Base-by-base conservation (phyloP, 2,329 filamentous ascomycete genomes). In the Penicillium thymicola region DNA sequence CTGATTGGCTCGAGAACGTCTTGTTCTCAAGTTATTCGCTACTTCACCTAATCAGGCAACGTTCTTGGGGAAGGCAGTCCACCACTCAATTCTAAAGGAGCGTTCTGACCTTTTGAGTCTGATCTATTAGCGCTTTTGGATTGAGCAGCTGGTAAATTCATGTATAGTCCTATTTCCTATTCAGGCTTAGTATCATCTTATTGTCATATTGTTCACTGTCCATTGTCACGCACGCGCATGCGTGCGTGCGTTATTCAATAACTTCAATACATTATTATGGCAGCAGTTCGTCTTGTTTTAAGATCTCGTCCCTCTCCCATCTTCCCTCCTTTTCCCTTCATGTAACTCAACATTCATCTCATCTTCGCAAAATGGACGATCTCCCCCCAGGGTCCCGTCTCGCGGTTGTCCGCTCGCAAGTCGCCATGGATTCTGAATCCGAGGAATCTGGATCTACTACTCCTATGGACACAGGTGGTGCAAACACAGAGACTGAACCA, bases 21-120 rank as follows among this genome's bases (percentile, higher is more conserved):
- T 70, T 74, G 71, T 72, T 67, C 65, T 63, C 58, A 55, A 60
- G 63, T 55, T 51, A 58, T 48, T 54, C 32, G 55, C 60, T 61
- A 52, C 60, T 66, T 70, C 64, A 55, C 54, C 50, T 38, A 57
- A 65, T 61, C 67, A 66, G 61, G 42, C 53, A 47, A 55, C 43
- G 34, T 30, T 63, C 59, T 57, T 60, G 64, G 66, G 71, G 71
- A 72, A 68, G 68, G 63, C 64, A 65, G 55, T 55, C 66, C 67
- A 65, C 63, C 44, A 52, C 61, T 67, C 59, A 56, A 72, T 69
- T 65, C 42, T 50, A 53, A 53, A 62, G 61, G 58, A 57, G 43
- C 59, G 54, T 59, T 59, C 55, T 59, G 43, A 41, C 51, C 57
- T 49, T 56, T 56, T 59, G 62, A 55, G 57, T 51, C 45, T 45